Evolutionary conservation across 192 early-diverging fungal species (phyloP).

Genomic region (Chytriomyces confervae): DNA sequence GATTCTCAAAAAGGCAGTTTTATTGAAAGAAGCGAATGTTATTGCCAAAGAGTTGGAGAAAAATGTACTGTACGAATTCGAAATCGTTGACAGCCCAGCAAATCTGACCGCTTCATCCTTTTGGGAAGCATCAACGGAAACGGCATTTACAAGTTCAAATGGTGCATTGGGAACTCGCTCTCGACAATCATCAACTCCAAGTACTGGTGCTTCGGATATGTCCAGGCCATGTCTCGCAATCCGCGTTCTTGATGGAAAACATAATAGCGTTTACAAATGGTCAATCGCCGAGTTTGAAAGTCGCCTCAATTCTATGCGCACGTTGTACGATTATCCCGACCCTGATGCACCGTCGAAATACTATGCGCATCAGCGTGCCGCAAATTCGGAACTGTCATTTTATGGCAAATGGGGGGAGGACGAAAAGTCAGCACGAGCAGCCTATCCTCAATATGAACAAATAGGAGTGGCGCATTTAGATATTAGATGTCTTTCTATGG

Average conservation of each 20-base stretch:
- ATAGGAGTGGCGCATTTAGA: conserved; percentile 17
- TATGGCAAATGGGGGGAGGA: conserved; percentile 10
- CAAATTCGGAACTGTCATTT: conserved; percentile 27
- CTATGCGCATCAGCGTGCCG: conserved; percentile 23
- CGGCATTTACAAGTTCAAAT: neutral
- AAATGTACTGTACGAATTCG: conserved; percentile 83
- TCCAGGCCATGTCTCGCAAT: conserved; percentile 18
- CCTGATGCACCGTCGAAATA: conserved; percentile 22
- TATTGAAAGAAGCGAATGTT: conserved; percentile 91
- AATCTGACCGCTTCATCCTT: conserved; percentile 36
- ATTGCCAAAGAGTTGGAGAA: conserved; percentile 84
- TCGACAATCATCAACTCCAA: conserved; percentile 12
- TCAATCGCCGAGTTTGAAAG: conserved; percentile 18
- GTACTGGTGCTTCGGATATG: neutral
- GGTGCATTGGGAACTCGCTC: neutral
- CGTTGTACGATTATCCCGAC: conserved; percentile 24
- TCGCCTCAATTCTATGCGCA: conserved; percentile 19
- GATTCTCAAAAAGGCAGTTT: conserved; percentile 21
- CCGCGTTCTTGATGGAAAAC: conserved; percentile 32
- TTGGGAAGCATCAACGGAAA: conserved; percentile 44
- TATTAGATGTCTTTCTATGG: conserved; percentile 9
- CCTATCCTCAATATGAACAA: conserved; percentile 15
- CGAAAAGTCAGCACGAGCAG: neutral
- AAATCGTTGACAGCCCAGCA: conserved; percentile 45
- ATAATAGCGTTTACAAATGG: conserved; percentile 32